Evolutionary conservation across 2,329 filamentous ascomycete species (phyloP), one percentile per base, ranked within the genome.

Genomic region (Claviceps sp.): DNA sequence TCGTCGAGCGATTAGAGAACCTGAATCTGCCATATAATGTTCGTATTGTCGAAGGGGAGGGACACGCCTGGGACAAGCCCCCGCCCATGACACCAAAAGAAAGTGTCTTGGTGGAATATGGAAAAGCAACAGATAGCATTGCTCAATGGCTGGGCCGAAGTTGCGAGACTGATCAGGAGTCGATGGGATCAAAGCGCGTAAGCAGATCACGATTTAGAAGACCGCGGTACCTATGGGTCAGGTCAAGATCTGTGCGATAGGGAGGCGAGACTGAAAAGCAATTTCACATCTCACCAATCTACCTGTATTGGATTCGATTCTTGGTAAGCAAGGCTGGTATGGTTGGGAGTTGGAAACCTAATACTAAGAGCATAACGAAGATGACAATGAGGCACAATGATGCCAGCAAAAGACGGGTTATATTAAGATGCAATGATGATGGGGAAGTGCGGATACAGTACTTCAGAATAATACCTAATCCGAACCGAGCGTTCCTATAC

Each of bases 1-100:
- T 89, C 56, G 74, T 78, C 11, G 72, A 80, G 50, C 71, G 83
- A 19, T 64, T 89, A 8, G 63, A 70, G 47, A 47, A 54, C 5
- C 55, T 59, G 10, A 59, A 64, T 7, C 68, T 67, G 55, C 55
- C 58, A 13, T 61, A 70, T 51, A 69, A 62, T 4, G 55, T 71
- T 30, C 70, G 73, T n/a, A 57, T 75, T 8, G 73, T 75, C 3
- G 59, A 68, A 39, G 68, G 66, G 10, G 72, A 74, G 57, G 69
- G 69, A 52, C 73, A 76, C 53, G 73, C 65, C 1, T 76, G 73
- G 73, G 73, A 76, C 55, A 73, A 73, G 44, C 72, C 72, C 1
- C 65, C 68, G 2, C 71, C 72, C 3, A 61, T 74, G 56, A 56
- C 65, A 1, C 70, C 70, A 8, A 74, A 75, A 50, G 64, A 67